phyloP scores from a whole-genome alignment of 2,329 filamentous ascomycete species.

The Microascus cirrosus region DNA sequence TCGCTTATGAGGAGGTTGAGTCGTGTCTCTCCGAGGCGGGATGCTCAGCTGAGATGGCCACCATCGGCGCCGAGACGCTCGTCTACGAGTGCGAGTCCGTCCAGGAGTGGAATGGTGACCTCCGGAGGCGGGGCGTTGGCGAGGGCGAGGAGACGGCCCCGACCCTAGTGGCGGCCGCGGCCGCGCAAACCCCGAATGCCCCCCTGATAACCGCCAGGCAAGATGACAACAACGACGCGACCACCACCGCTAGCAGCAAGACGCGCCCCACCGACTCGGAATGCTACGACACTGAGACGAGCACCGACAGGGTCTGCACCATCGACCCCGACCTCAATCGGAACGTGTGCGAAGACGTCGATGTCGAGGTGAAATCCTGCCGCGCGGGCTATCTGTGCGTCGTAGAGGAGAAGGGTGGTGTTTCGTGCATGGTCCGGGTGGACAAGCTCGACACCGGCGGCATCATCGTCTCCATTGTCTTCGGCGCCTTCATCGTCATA shows the following conservation, averaged over 20 bases:
- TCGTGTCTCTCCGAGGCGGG: slow-evolving; percentile 22
- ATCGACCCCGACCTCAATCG: slow-evolving; percentile 20
- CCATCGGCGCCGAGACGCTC: slow-evolving; percentile 15
- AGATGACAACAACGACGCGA: not conserved
- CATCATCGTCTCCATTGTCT: slow-evolving; percentile 35
- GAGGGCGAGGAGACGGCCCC: not conserved
- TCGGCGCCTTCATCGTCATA: slow-evolving; percentile 27
- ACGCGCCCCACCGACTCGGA: slow-evolving; percentile 12
- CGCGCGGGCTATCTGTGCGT: slow-evolving; percentile 31
- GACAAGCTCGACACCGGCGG: slow-evolving; percentile 29
- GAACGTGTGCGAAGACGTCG: slow-evolving; percentile 28
- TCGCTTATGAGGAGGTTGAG: slow-evolving; percentile 22
- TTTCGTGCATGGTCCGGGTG: slow-evolving; percentile 30
- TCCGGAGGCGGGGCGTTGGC: slow-evolving; percentile 7
- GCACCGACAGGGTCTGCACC: slow-evolving; percentile 18
- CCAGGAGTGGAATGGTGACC: slow-evolving; percentile 4
- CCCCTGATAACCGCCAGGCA: not conserved
- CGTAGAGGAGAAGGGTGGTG: slow-evolving; percentile 23
- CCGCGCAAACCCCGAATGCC: not conserved
- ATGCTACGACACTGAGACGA: slow-evolving; percentile 23
- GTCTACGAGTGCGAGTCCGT: slow-evolving; percentile 18
- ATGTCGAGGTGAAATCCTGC: slow-evolving; percentile 25
- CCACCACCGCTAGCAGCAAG: not conserved
- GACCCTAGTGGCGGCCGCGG: not conserved
- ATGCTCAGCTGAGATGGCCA: slow-evolving; percentile 20